A percentile compares a stretch with the other conserved stretches of the same genome.
Evolutionary conservation across 176 grass and related monocot genomes (phyloP).

Genomic region (Poa annua): DNA sequence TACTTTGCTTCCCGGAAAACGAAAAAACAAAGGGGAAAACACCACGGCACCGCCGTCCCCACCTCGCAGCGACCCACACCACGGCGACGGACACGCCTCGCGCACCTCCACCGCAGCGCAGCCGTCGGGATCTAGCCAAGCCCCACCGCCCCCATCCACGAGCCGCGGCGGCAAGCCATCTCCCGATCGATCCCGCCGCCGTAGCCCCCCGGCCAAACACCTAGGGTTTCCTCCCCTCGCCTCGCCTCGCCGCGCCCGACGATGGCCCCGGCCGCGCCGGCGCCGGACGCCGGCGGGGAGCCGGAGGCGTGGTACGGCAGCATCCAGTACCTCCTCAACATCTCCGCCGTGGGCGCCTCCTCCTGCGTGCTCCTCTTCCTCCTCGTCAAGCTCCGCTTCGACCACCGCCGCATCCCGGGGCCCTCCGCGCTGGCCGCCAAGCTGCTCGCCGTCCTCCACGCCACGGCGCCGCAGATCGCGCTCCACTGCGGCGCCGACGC

Average conservation of each 20-base stretch:
- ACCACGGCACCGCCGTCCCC: neutral
- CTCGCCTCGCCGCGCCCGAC: neutral
- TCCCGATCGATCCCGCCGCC: slow-evolving; percentile 9
- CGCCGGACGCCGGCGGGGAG: slow-evolving; percentile 56
- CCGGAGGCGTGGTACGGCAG: slow-evolving; percentile 90
- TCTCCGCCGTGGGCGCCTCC: slow-evolving; percentile 81
- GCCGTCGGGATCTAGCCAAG: slow-evolving; percentile 31
- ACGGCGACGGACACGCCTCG: neutral
- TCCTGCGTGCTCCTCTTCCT: slow-evolving; percentile 92
- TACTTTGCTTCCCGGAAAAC: neutral
- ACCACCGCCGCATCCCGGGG: slow-evolving; percentile 95
- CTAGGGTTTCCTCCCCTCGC: slow-evolving; percentile 47
- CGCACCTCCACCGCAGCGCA: slow-evolving; percentile 8
- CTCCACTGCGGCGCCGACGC: slow-evolving; percentile 99
- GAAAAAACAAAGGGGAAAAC: neutral
- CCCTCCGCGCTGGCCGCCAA: slow-evolving; percentile 85
- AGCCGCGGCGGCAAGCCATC: slow-evolving; percentile 36
- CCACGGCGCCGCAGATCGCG: slow-evolving; percentile 90
- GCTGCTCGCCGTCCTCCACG: slow-evolving; percentile 94
- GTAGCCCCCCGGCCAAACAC: slow-evolving; percentile 6
- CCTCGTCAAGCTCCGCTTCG: slow-evolving; percentile 90
- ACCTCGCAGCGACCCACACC: slow-evolving; percentile 30
- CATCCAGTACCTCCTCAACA: slow-evolving; percentile 98
- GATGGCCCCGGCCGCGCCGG: slow-evolving; percentile 41
- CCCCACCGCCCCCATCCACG: slow-evolving; percentile 16